Conservation (phyloP, 2,329 filamentous ascomycete genomes). For the Alternaria ventricosa region DNA sequence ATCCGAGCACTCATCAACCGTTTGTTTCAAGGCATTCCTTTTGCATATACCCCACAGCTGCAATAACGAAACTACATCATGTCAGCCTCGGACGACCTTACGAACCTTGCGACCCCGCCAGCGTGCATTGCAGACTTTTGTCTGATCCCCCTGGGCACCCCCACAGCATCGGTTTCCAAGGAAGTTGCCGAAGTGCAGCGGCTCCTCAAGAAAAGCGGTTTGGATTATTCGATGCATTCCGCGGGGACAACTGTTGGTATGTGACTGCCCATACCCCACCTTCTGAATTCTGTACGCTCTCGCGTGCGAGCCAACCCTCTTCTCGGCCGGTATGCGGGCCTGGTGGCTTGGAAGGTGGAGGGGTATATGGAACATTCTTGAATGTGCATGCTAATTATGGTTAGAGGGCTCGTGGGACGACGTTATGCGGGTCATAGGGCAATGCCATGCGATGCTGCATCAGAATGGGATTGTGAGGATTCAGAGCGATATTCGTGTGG, state of each 20-base stretch:
- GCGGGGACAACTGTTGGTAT: conserved; percentile 90
- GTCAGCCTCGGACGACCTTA: conserved; percentile 27
- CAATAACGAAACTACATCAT: conserved; percentile 13
- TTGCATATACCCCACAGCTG: background rate
- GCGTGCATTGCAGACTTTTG: conserved; percentile 90
- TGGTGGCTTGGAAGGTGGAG: conserved; percentile 5
- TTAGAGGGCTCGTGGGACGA: conserved; percentile 90
- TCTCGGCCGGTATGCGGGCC: conserved; percentile 12
- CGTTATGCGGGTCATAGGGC: conserved; percentile 68
- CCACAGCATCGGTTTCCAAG: conserved; percentile 57
- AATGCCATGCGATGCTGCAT: conserved; percentile 50
- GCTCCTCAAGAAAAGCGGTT: conserved; percentile 78
- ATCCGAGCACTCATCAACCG: background rate
- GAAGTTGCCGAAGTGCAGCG: conserved; percentile 90
- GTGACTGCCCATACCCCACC: conserved; percentile 31
- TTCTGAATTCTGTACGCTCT: background rate
- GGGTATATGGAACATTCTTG: conserved; percentile 3
- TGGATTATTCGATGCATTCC: conserved; percentile 89
- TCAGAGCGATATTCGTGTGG: conserved; percentile 87
- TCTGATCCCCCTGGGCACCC: conserved; percentile 76
- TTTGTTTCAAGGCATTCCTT: background rate
- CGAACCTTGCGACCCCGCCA: conserved; percentile 64
- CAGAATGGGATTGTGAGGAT: conserved; percentile 63
- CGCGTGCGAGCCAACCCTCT: background rate
- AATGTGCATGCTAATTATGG: conserved; percentile 8